Evolutionary conservation across 257 asterid species (phyloP), one percentile per base, ranked within the genome.

Genomic region (Plantago elongata): DNA sequence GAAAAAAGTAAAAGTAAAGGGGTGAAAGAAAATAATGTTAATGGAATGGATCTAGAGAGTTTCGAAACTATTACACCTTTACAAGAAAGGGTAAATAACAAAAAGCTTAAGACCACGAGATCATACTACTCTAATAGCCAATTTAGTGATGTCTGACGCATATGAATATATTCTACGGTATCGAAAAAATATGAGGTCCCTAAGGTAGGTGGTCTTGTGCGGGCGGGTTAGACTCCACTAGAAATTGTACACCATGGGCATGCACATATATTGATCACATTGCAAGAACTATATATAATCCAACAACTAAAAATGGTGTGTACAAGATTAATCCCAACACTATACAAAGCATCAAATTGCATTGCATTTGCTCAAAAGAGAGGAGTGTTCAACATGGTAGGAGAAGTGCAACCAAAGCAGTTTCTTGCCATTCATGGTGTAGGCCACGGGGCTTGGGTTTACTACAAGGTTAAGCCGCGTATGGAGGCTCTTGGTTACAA

Each of bases 391-490:
- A 68, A 9, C 46, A 66, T 72, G 74, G 74, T 15, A 5, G 69
- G 55, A 15, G 52, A 49, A 34, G 51, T 65, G 14, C 60, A 61
- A 54, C 72, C 56, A 15, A 80, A 77, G 77, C 91, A 81, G 55
- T 78, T 84, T 60, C 82, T 84, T 14, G 81, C 82, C 2, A 83
- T 81, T 43, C 91, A 84, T 44, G 91, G 91, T 13, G 91, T 73
- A n/a, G 78, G 91, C 16, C 91, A 84, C 15, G 91, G 91, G 9
- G 61, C 85, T 9, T 81, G 91, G 91, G 83, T 77, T 1, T 84
- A 77, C 66, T 84, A 84, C 84, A 84, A 84, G 79, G 82, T 84
- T 9, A 84, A 84, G 78, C 91, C 85, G 0, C 83, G 77, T 2
- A 42, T 84, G 7, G 91, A 84, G 71, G 80, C 82, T 0, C 75